Evolutionary conservation across 2,329 filamentous ascomycete genomes (phyloP).

Genomic region (Stachybotrys elegans): DNA sequence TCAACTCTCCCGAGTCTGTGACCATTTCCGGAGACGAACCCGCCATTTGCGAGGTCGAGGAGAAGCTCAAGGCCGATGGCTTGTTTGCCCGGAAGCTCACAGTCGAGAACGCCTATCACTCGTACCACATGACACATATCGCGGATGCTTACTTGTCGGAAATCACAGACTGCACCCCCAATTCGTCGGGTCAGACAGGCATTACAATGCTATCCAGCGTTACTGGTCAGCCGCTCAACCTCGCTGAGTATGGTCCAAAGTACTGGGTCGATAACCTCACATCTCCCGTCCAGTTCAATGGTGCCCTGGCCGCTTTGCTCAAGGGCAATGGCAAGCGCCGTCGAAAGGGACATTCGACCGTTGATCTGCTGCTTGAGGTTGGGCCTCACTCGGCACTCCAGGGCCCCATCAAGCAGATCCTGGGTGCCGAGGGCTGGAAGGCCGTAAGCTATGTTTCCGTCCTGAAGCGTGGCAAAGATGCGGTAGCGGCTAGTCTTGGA

Average conservation of each 20-base stretch:
- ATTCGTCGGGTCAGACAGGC: neutral
- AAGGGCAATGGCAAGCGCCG: neutral
- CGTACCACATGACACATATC: neutral
- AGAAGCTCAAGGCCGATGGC: neutral
- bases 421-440: neutral
- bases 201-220: neutral
- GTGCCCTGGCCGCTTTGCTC: neutral
- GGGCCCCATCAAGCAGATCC: neutral
- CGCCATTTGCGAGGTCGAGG: neutral
- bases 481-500: neutral
- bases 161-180: neutral
- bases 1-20: neutral
- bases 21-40: neutral
- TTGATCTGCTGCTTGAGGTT: neutral
- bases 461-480: conserved; percentile 2
- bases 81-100: neutral
- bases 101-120: neutral
- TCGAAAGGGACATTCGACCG: neutral
- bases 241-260: neutral
- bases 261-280: neutral
- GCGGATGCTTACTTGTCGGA: neutral
- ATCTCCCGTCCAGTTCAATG: neutral
- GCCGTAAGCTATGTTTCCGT: conserved; percentile 4
- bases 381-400: neutral
- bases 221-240: neutral